Base-by-base conservation (phyloP, 768 basidiomycete species). In the Phanerochaete sordida region DNA sequence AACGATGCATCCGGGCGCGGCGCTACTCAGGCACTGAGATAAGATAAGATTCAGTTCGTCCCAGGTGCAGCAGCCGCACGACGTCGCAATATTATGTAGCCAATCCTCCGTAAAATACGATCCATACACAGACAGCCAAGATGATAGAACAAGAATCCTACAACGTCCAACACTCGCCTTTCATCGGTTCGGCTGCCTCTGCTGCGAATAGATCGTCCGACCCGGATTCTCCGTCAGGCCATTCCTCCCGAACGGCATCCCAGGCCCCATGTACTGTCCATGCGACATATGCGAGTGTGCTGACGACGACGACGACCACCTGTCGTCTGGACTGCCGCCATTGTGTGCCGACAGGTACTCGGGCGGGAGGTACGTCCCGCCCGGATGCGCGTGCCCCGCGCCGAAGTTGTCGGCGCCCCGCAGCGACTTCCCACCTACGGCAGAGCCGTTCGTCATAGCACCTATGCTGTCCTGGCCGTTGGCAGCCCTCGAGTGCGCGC, bases 191-290 rank as follows among this genome's bases (percentile, higher is more conserved):
- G 61, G 57, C 49, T 61, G 57, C 15, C 62, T 65, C 31, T 67
- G 66, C 37, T 64, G 63, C 46, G 67, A 68, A 50, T 70, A 70
- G 15, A 70, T 70, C 30, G 68, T 69, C 47, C 70, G 64, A 37
- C 70, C 70, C 9, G 68, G 68, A 39, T 66, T 68, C 31, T 62
- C 66, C 24, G 64, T 49, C 33, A 68, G 61, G 3, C 52, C 39
- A 27, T 59, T 59, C 28, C 62, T 47, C 23, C 62, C 62, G 37
- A 39, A 56, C 28, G 58, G 56, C 23, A 62, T n/a, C 50, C 60
- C 61, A 49, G 68, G 64, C 6, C 64, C 66, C 35, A 61, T 61
- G n/a, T 57, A 59, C 21, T 57, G 63, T 9, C 43, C 62, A 13
- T 58, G n/a, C 26, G 61, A 12, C 56, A 37, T 11, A 21, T 23